Conservation (phyloP, 1,284 basidiomycete species). For the Malassezia brasiliensis region DNA sequence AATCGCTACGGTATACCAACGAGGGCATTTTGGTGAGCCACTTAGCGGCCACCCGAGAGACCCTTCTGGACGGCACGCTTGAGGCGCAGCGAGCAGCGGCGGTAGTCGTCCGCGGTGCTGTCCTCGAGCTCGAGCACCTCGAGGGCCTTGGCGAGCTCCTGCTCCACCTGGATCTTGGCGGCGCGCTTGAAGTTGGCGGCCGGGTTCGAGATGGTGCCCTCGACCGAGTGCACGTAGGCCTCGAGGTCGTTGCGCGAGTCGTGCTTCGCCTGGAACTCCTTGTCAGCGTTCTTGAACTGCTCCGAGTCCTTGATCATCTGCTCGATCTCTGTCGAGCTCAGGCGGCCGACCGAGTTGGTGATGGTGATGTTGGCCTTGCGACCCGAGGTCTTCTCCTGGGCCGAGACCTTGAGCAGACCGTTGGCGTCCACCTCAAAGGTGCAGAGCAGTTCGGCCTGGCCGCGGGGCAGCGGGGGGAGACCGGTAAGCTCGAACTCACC, state of each 20-base stretch:
- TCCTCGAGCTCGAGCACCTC: conserved; percentile 47
- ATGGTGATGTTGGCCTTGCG: conserved; percentile 49
- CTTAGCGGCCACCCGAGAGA: conserved; percentile 39
- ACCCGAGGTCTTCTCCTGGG: conserved; percentile 46
- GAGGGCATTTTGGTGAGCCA: not conserved
- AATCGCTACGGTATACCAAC: not conserved
- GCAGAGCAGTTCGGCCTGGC: conserved; percentile 46
- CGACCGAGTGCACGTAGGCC: conserved; percentile 46
- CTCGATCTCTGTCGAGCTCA: conserved; percentile 46
- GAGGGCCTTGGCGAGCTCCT: conserved; percentile 48
- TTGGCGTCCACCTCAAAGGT: conserved; percentile 49
- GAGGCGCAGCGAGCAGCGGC: conserved; percentile 42
- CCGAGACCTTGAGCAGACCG: conserved; percentile 47
- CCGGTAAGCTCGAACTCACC: conserved; percentile 49
- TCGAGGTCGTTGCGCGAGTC: conserved; percentile 47
- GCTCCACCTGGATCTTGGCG: conserved; percentile 46
- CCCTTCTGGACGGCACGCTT: conserved; percentile 47
- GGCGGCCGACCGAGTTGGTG: conserved; percentile 48
- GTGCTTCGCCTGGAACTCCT: conserved; percentile 48
- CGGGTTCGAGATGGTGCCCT: conserved; percentile 45
- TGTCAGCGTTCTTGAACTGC: conserved; percentile 47
- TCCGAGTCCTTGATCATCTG: conserved; percentile 50
- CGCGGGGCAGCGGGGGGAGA: conserved; percentile 47
- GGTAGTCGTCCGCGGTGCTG: conserved; percentile 46
- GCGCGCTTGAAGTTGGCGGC: conserved; percentile 46